Conservation (phyloP, 2,329 filamentous ascomycete species). For the Exophiala mesophila region DNA sequence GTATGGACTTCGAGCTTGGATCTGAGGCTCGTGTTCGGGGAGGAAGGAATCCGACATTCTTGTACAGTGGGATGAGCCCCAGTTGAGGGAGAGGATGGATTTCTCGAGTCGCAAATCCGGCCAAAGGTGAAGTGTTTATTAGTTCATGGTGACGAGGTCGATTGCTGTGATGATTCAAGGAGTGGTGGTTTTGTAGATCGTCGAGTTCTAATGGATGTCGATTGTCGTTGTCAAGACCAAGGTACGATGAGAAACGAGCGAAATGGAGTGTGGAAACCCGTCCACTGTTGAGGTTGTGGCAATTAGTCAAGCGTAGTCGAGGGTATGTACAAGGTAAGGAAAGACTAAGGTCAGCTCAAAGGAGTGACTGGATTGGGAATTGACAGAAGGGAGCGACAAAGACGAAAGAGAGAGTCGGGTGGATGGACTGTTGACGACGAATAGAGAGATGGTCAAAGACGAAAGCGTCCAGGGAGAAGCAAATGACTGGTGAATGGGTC, state of each 20-base stretch:
- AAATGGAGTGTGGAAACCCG: slow-evolving; percentile 17
- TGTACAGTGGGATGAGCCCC: no score
- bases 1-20: slow-evolving; percentile 16
- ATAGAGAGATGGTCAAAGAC: background rate
- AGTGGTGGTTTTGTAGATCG: slow-evolving; percentile 2
- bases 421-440: background rate
- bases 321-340: no score
- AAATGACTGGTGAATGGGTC: background rate
- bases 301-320: no score
- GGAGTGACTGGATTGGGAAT: slow-evolving; percentile 21
- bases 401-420: slow-evolving; percentile 6
- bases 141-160: slow-evolving; percentile 10
- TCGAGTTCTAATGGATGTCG: slow-evolving; percentile 2
- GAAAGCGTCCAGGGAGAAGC: slow-evolving; percentile 1
- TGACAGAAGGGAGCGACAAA: slow-evolving; percentile 17
- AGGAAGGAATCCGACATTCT: slow-evolving; percentile 15
- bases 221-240: slow-evolving; percentile 13
- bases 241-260: no score
- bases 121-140: slow-evolving; percentile 1
- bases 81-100: background rate
- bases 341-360: slow-evolving; percentile 25
- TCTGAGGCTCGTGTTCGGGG: slow-evolving; percentile 20
- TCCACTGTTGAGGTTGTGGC: slow-evolving; percentile 9
- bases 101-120: no score
- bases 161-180: background rate